These are phyloP conservation scores for Lepraria neglecta DNA, from an alignment of 495 filamentous ascomycete species.

Conservation along the genomic window DNA sequence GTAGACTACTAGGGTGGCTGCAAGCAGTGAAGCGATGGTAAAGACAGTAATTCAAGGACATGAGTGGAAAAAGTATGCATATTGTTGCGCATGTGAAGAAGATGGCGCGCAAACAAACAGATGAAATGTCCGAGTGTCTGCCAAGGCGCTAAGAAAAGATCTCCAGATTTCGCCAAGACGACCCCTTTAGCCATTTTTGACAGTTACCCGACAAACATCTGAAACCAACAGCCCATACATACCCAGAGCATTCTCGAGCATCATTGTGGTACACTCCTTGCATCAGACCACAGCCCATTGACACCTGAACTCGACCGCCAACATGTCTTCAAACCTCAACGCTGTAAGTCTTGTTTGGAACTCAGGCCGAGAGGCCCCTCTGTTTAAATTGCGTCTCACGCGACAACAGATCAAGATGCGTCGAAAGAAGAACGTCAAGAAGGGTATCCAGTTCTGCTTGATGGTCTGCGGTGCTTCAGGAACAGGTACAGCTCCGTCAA, in stretches of 20 bases:
- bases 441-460: constrained; percentile 99
- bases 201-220: neutral
- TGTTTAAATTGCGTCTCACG: neutral
- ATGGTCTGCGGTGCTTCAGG: constrained; percentile 99
- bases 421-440: constrained; percentile 99
- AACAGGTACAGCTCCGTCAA: constrained; percentile 62
- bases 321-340: constrained; percentile 57
- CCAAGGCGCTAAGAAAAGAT: neutral
- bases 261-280: constrained; percentile 13
- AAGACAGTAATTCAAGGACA: constrained; percentile 1
- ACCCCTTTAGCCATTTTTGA: constrained; percentile 22
- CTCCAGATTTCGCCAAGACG: constrained; percentile 16
- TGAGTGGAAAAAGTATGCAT: neutral
- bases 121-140: neutral
- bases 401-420: constrained; percentile 77
- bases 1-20: constrained; percentile 9
- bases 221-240: constrained; percentile 4
- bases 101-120: constrained; percentile 7
- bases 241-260: constrained; percentile 12
- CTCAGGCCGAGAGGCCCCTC: neutral
- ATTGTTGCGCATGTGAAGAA: neutral
- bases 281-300: constrained; percentile 4
- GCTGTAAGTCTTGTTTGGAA: constrained; percentile 45
- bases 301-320: constrained; percentile 28
- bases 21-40: neutral